Evolutionary conservation across 2,329 filamentous ascomycete species (phyloP).

Genomic region (Cercospora nicotianae): DNA sequence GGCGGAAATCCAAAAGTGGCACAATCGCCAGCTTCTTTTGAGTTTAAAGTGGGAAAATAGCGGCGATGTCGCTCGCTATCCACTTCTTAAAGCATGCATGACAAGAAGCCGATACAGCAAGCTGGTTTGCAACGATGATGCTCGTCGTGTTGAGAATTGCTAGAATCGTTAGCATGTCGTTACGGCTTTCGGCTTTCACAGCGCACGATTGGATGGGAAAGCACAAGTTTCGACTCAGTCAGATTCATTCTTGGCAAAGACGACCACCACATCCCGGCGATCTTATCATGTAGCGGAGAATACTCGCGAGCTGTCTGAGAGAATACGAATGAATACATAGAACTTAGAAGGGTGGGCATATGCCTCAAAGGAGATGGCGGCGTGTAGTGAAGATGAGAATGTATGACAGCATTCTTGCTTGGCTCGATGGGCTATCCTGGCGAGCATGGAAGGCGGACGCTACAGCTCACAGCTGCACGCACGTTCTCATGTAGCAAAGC

Average conservation of each 20-base stretch:
- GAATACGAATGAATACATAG: background rate
- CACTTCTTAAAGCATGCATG: background rate
- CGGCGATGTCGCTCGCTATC: background rate
- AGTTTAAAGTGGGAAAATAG: background rate
- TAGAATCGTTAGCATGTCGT: background rate
- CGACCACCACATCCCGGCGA: background rate
- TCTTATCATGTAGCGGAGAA: background rate
- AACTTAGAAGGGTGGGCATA: background rate
- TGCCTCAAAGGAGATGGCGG: background rate
- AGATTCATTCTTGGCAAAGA: background rate
- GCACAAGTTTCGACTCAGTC: background rate
- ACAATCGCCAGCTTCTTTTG: background rate
- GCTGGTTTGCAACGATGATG: background rate
- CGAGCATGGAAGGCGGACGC: background rate
- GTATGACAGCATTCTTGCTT: background rate
- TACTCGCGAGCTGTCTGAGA: background rate
- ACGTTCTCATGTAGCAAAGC: background rate
- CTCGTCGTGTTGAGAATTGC: background rate
- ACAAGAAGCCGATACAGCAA: background rate
- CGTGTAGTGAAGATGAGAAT: background rate
- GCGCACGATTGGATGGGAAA: background rate
- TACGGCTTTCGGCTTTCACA: background rate
- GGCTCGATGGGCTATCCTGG: background rate
- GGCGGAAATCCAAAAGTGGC: background rate
- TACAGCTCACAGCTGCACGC: background rate